Percentiles rank a stretch among this genome's conserved stretches.
Evolutionary conservation across 2,329 filamentous ascomycete genomes (phyloP).

Genomic region (Ceratocystis colombiana): DNA sequence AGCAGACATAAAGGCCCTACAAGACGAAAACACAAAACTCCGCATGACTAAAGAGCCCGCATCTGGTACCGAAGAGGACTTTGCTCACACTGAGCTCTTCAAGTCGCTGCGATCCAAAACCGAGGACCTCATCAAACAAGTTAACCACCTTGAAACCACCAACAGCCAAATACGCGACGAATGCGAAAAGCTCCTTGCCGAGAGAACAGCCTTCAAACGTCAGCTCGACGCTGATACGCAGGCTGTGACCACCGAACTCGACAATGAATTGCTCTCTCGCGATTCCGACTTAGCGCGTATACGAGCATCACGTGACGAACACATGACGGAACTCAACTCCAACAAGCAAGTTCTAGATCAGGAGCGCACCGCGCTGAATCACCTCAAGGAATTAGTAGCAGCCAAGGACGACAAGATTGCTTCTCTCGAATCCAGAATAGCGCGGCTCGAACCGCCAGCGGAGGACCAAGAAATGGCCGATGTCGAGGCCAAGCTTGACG

Average conservation of each 20-base stretch:
- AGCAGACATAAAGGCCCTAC: slow-evolving; percentile 60
- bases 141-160: slow-evolving; percentile 82
- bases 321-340: slow-evolving; percentile 69
- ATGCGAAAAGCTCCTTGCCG: slow-evolving; percentile 71
- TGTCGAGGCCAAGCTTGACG: slow-evolving; percentile 40
- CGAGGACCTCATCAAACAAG: slow-evolving; percentile 82
- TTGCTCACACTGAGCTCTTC: slow-evolving; percentile 83
- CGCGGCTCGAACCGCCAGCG: slow-evolving; percentile 50
- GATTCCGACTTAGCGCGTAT: slow-evolving; percentile 82
- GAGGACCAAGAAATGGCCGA: slow-evolving; percentile 40
- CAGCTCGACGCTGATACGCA: slow-evolving; percentile 75
- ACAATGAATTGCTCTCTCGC: slow-evolving; percentile 67
- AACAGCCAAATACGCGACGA: slow-evolving; percentile 80
- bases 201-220: slow-evolving; percentile 70
- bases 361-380: slow-evolving; percentile 56
- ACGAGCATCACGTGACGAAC: slow-evolving; percentile 72
- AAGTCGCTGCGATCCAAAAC: slow-evolving; percentile 83
- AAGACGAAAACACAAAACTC: slow-evolving; percentile 55
- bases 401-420: slow-evolving; percentile 72
- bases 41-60: slow-evolving; percentile 59
- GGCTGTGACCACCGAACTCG: slow-evolving; percentile 61
- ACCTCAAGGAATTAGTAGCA: slow-evolving; percentile 68
- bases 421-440: slow-evolving; percentile 71
- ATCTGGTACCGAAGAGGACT: slow-evolving; percentile 80
- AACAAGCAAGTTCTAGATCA: slow-evolving; percentile 72